A percentile compares a stretch with the other conserved stretches of the same genome.
These are phyloP conservation scores for Colletotrichum gloeosporioides DNA, from an alignment of 2,329 filamentous ascomycete genomes.

Conservation along the genomic window DNA sequence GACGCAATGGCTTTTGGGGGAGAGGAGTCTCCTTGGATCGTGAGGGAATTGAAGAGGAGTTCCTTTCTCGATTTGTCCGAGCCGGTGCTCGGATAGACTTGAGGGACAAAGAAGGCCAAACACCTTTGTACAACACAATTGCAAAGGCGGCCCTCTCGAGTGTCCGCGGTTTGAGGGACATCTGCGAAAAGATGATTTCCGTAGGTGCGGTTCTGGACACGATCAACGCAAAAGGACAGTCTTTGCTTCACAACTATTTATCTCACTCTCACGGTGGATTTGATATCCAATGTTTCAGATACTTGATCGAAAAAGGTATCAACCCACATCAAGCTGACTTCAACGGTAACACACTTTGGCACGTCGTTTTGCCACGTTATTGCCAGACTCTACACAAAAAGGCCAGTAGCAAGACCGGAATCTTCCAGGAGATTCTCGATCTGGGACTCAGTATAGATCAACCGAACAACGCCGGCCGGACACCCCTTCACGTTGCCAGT, in stretches of 20 bases:
- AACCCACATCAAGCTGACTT: neutral
- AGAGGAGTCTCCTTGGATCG: neutral
- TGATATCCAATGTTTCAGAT: neutral
- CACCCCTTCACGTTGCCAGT: neutral
- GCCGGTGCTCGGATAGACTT: slow-evolving; percentile 18
- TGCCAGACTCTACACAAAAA: neutral
- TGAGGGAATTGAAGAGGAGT: neutral
- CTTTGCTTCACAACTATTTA: neutral
- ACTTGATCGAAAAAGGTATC: neutral
- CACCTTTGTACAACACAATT: slow-evolving; percentile 4
- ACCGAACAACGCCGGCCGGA: neutral
- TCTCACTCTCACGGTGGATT: neutral
- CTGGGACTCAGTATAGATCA: neutral
- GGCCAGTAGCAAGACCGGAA: too few species aligned
- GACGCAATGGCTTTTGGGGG: neutral
- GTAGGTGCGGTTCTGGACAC: neutral
- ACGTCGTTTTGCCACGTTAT: neutral
- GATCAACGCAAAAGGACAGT: neutral
- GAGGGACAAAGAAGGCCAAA: slow-evolving; percentile 20
- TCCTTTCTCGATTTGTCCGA: neutral
- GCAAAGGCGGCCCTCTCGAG: neutral
- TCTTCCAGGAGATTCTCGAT: neutral
- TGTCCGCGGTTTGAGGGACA: neutral
- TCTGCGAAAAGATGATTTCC: neutral
- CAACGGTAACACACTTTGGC: neutral